Percentiles rank a stretch among this genome's conserved stretches.
Evolutionary conservation across 768 basidiomycete species (phyloP).

Genomic region (Austroboletus eburneus): DNA sequence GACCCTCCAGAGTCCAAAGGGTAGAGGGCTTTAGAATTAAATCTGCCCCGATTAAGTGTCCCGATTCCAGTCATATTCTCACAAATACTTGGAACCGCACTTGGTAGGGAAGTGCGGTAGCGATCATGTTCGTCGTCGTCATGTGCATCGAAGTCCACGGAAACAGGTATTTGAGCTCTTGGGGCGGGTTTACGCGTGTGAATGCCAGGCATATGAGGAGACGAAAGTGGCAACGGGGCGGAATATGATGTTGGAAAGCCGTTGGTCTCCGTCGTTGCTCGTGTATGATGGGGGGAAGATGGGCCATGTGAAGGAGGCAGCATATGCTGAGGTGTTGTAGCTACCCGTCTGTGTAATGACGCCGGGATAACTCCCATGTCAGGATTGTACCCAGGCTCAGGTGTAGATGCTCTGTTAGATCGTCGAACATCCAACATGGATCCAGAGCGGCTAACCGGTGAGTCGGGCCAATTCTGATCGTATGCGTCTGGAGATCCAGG

Average conservation of each 20-base stretch:
- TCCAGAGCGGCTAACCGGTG: conserved; percentile 32
- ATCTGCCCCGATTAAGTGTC: conserved; percentile 27
- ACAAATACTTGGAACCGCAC: conserved; percentile 45
- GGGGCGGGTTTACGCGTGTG: conserved; percentile 61
- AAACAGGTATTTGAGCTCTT: conserved; percentile 57
- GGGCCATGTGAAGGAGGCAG: conserved; percentile 11
- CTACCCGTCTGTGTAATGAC: conserved; percentile 30
- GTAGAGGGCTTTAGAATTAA: conserved; percentile 19
- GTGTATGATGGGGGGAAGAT: conserved; percentile 28
- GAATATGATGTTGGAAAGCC: conserved; percentile 16
- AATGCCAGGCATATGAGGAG: conserved; percentile 30
- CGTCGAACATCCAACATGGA: conserved; percentile 36
- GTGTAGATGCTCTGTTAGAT: conserved; percentile 31
- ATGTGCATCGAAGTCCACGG: conserved; percentile 42
- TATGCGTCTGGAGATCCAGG: conserved; percentile 34
- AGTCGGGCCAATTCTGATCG: conserved; percentile 33
- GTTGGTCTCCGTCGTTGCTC: conserved; percentile 33
- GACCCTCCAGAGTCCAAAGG: conserved; percentile 8
- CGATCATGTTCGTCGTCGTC: conserved; percentile 31
- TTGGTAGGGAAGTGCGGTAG: conserved; percentile 47
- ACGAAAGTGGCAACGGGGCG: conserved; percentile 13
- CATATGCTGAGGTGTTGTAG: conserved; percentile 28
- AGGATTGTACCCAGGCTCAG: conserved; percentile 24
- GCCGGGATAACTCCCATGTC: conserved; percentile 23
- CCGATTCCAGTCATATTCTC: conserved; percentile 71